Percentiles rank a stretch among this genome's conserved stretches.
Evolutionary conservation across 345 rosid genomes (phyloP).

Genomic region (Salix purpurea): DNA sequence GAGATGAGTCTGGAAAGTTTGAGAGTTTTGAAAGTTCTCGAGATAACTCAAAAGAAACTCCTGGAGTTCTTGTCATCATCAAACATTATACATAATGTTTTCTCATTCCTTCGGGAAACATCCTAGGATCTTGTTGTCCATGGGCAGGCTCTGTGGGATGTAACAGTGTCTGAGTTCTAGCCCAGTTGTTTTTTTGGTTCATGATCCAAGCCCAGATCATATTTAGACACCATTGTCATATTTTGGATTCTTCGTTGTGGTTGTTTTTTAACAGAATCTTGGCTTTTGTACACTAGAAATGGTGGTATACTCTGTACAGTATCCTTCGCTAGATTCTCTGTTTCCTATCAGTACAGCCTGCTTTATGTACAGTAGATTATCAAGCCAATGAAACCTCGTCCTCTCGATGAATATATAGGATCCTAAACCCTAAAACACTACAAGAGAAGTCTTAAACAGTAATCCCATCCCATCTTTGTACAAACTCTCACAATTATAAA

Average conservation of each 20-base stretch:
- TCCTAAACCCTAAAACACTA: background rate
- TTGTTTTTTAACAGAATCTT: no score
- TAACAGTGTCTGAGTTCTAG: background rate
- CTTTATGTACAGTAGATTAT: background rate
- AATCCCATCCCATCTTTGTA: background rate
- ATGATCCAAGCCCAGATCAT: background rate
- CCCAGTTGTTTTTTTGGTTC: background rate
- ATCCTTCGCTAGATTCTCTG: background rate
- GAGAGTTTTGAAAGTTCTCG: constrained; percentile 7
- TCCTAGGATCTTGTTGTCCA: background rate
- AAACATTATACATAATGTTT: background rate
- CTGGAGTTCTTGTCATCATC: background rate
- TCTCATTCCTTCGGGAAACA: constrained; percentile 20
- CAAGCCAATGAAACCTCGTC: no score
- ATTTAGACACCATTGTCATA: background rate
- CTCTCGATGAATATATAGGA: background rate
- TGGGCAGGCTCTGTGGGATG: background rate
- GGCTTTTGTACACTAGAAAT: background rate
- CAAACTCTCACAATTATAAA: background rate
- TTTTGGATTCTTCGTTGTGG: background rate
- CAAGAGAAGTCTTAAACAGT: no score
- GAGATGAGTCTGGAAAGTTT: constrained; percentile 27
- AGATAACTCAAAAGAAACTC: background rate
- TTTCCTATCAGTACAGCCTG: background rate
- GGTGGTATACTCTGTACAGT: no score